Conservation (phyloP, 352 stramenopile genomes). For the Pythium guiyangense region DNA sequence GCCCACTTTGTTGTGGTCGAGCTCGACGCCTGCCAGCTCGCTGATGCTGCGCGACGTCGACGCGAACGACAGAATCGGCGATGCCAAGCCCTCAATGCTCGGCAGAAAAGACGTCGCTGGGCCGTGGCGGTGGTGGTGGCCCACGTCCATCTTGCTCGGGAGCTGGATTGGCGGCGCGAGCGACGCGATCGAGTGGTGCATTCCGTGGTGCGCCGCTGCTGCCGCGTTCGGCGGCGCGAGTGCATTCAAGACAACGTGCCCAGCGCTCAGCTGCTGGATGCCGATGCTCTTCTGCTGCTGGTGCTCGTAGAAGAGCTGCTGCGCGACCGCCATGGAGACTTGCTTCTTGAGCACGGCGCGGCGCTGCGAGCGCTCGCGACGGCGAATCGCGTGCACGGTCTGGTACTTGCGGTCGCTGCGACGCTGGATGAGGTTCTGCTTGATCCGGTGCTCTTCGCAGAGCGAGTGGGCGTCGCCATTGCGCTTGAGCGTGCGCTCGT, state of each 20-base stretch:
- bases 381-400: slow-evolving; percentile 76
- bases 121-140: slow-evolving; percentile 1
- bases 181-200: slow-evolving; percentile 8
- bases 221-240: too few species aligned
- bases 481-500: slow-evolving; percentile 81
- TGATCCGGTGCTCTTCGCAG: slow-evolving; percentile 81
- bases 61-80: too few species aligned
- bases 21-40: too few species aligned
- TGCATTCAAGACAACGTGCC: too few species aligned
- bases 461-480: slow-evolving; percentile 78
- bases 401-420: slow-evolving; percentile 83
- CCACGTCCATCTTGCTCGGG: slow-evolving; percentile 22
- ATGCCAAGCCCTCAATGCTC: slow-evolving; percentile 16
- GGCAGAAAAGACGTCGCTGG: slow-evolving; percentile 15
- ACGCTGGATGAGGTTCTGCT: slow-evolving; percentile 85
- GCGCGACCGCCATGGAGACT: slow-evolving; percentile 70
- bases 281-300: slow-evolving; percentile 70
- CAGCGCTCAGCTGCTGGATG: slow-evolving; percentile 24
- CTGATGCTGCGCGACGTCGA: too few species aligned
- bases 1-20: too few species aligned
- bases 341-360: slow-evolving; percentile 79
- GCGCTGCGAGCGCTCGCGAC: slow-evolving; percentile 71
- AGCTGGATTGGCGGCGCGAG: slow-evolving; percentile 44
- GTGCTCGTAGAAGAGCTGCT: slow-evolving; percentile 79
- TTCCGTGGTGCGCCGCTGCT: neutral